Evolutionary conservation across 2,329 filamentous ascomycete species (phyloP).

Genomic region (Acephala macrosclerotiorum): DNA sequence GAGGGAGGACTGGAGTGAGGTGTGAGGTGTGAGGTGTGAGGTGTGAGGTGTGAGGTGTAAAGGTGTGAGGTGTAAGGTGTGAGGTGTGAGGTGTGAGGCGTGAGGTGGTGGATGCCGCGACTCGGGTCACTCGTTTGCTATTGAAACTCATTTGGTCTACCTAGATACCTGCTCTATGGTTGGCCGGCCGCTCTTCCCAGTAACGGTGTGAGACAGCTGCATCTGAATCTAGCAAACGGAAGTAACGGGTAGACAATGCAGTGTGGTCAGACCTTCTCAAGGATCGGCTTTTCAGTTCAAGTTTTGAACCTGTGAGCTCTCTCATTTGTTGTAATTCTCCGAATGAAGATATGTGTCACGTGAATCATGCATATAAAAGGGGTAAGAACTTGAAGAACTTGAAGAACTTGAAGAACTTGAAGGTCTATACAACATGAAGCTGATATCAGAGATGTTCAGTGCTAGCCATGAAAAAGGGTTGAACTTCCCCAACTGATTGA

Average conservation of each 20-base stretch:
- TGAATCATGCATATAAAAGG: neutral
- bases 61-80: too few relatives aligned
- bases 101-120: neutral
- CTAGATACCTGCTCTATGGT: too few relatives aligned
- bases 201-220: neutral
- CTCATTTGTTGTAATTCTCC: constrained; percentile 1
- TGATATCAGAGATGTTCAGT: neutral
- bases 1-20: neutral
- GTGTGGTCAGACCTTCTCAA: neutral
- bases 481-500: neutral
- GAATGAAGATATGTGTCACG: neutral
- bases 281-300: neutral
- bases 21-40: neutral
- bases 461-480: neutral
- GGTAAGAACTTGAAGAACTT: neutral
- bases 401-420: too few relatives aligned
- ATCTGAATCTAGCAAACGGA: constrained; percentile 2
- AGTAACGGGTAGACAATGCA: neutral
- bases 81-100: too few relatives aligned
- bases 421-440: neutral
- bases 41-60: too few relatives aligned
- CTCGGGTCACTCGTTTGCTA: constrained; percentile 11
- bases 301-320: neutral
- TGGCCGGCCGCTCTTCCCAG: neutral
- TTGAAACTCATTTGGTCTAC: constrained; percentile 11